Evolutionary conservation across 177 flowering plant genomes (phyloP).

Genomic region (Vitis hybrid): DNA sequence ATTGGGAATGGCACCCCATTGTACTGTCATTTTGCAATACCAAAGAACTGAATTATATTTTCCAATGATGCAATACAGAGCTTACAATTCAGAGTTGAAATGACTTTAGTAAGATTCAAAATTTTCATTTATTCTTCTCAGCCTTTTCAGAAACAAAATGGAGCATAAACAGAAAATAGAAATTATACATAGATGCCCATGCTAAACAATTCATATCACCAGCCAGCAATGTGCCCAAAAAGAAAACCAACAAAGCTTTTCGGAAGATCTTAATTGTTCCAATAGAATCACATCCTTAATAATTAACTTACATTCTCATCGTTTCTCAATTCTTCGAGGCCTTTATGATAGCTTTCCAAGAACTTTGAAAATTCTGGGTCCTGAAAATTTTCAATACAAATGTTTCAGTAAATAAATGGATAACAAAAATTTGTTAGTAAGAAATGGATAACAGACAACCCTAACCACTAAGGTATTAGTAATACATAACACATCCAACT

Average conservation of each 20-base stretch:
- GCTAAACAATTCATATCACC: background rate
- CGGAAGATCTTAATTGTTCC: background rate
- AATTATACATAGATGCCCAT: background rate
- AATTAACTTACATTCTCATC: slow-evolving; percentile 57
- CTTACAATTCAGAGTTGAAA: background rate
- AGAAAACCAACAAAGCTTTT: background rate
- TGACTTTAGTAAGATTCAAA: background rate
- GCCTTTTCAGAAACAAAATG: background rate
- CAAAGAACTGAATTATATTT: too few species aligned
- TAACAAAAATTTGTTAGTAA: background rate
- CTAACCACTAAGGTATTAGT: background rate
- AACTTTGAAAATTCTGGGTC: slow-evolving; percentile 62
- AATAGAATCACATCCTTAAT: background rate
- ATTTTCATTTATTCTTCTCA: background rate
- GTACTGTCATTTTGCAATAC: too few species aligned
- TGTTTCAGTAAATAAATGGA: background rate
- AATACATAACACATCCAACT: background rate
- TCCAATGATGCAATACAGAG: too few species aligned
- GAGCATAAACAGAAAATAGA: background rate
- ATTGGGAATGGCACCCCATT: too few species aligned
- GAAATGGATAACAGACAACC: background rate
- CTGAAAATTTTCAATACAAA: slow-evolving; percentile 38
- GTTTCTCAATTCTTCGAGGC: slow-evolving; percentile 23
- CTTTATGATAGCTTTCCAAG: slow-evolving; percentile 44
- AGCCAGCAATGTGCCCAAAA: background rate